These are phyloP conservation scores for Colletotrichum tamarilloi DNA, from an alignment of 2,329 filamentous ascomycete species.

Conservation along the genomic window DNA sequence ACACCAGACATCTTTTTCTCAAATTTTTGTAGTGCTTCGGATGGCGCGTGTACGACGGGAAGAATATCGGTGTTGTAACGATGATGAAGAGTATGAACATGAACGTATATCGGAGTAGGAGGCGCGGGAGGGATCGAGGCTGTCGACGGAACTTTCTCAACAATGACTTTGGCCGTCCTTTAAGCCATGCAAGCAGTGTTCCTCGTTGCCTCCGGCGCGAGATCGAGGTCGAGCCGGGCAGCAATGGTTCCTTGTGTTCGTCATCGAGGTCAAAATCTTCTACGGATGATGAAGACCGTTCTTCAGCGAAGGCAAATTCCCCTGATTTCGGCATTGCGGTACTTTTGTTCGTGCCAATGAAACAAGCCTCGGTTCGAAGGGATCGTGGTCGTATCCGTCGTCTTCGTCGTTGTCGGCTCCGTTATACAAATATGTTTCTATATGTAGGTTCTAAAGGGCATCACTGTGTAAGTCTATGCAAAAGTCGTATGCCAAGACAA, in stretches of 20 bases:
- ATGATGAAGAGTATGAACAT: constrained; percentile 46
- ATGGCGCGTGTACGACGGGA: constrained; percentile 55
- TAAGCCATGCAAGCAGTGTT: constrained; percentile 22
- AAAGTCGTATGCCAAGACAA: not conserved
- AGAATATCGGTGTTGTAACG: constrained; percentile 48
- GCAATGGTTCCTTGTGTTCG: constrained; percentile 26
- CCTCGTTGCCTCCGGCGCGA: constrained; percentile 1
- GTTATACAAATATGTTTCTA: not conserved
- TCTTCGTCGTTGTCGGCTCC: not conserved
- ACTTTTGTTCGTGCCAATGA: not conserved
- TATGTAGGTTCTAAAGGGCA: not conserved
- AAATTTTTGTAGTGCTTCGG: constrained; percentile 51
- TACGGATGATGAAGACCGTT: constrained; percentile 8
- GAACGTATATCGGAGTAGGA: constrained; percentile 39
- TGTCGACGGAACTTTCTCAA: constrained; percentile 32
- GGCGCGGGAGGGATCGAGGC: constrained; percentile 22
- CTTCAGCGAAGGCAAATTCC: not conserved
- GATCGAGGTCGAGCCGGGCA: not conserved
- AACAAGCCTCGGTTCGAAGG: not conserved
- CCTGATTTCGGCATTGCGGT: constrained; percentile 5
- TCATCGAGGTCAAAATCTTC: constrained; percentile 23
- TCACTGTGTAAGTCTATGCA: not conserved
- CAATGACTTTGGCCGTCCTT: constrained; percentile 18
- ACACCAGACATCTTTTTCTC: constrained; percentile 43
- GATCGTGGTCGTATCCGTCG: not conserved